phyloP scores from a whole-genome alignment of 257 asterid genomes.

The Mitragyna speciosa region DNA sequence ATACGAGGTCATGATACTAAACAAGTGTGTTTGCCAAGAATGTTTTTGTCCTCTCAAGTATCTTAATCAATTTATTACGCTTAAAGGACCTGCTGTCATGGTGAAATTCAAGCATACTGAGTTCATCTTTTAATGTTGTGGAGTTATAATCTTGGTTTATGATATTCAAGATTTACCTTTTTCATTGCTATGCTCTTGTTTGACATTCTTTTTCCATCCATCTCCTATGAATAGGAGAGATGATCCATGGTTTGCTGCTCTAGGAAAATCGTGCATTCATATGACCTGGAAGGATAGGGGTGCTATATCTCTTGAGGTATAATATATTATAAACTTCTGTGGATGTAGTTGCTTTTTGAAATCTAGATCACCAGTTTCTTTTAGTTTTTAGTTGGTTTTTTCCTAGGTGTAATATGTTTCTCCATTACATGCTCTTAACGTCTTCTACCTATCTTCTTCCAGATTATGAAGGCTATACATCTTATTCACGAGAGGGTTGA shows the following conservation, averaged over 20 bases:
- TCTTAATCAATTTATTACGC: background rate
- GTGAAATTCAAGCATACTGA: background rate
- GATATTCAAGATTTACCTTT: background rate
- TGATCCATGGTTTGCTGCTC: slow-evolving; percentile 80
- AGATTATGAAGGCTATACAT: background rate
- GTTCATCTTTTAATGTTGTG: background rate
- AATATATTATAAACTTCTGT: background rate
- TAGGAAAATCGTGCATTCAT: slow-evolving; percentile 89
- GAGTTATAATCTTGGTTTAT: background rate
- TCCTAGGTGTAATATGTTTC: too few relatives aligned
- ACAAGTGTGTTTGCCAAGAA: background rate
- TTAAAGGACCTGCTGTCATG: background rate
- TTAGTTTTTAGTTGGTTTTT: slow-evolving; percentile 6
- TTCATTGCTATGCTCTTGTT: background rate
- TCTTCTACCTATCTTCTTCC: background rate
- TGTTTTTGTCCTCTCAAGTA: background rate
- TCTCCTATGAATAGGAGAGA: slow-evolving; percentile 61
- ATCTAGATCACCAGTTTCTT: background rate
- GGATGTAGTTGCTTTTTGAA: background rate
- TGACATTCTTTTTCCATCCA: slow-evolving; percentile 8
- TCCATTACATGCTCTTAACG: too few relatives aligned
- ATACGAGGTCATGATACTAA: background rate
- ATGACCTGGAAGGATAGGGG: slow-evolving; percentile 94
- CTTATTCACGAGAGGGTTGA: background rate
- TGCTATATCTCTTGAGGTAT: slow-evolving; percentile 92